Conservation (phyloP, 208 protist species). For the Borovskyia barvae region DNA sequence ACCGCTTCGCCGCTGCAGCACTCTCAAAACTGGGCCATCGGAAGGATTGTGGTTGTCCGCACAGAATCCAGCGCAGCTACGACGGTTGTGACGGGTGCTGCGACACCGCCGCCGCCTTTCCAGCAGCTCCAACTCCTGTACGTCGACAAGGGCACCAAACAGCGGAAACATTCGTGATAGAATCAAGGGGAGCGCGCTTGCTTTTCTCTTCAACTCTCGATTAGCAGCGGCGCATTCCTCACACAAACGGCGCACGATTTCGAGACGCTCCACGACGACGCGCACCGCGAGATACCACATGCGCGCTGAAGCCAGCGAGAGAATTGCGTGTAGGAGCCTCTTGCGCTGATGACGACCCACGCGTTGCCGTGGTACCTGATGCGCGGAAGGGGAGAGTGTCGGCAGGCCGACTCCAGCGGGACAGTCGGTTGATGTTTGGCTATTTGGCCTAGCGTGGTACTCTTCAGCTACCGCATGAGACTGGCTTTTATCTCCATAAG, state of each 20-base stretch:
- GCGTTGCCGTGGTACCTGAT: not conserved
- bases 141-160: constrained; percentile 36
- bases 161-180: constrained; percentile 41
- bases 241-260: not conserved
- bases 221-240: not conserved
- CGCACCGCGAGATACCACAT: constrained; percentile 17
- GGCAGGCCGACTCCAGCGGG: too few relatives aligned
- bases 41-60: not conserved
- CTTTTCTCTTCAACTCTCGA: not conserved
- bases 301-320: not conserved
- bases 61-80: not conserved
- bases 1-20: constrained; percentile 18
- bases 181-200: constrained; percentile 16
- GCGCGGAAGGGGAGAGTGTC: too few relatives aligned
- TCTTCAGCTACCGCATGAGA: not conserved
- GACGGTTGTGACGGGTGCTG: constrained; percentile 10
- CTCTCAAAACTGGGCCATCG: too few relatives aligned
- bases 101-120: not conserved
- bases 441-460: not conserved
- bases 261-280: constrained; percentile 7
- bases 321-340: not conserved
- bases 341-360: constrained; percentile 10
- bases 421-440: too few relatives aligned
- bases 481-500: too few relatives aligned
- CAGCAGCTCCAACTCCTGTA: constrained; percentile 16